phyloP scores from a whole-genome alignment of 2,329 filamentous ascomycete genomes.

The Penicillium italicum region DNA sequence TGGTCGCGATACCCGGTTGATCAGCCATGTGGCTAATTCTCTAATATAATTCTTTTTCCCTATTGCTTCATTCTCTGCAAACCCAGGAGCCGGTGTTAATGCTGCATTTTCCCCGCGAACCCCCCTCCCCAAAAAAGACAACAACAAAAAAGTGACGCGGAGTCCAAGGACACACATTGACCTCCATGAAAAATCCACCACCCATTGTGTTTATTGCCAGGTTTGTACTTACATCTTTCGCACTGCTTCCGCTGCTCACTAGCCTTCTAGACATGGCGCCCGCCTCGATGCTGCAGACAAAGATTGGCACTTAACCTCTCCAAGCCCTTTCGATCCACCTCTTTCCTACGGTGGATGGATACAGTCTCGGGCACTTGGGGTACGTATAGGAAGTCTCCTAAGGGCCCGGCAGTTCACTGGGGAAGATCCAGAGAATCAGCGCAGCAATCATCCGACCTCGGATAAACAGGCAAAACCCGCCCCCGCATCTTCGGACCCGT shows the following conservation, averaged over 20 bases:
- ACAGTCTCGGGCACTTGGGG: constrained; percentile 76
- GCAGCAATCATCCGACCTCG: constrained; percentile 5
- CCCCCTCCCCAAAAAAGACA: background rate
- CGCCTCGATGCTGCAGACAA: constrained; percentile 92
- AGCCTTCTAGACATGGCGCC: constrained; percentile 70
- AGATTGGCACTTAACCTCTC: constrained; percentile 88
- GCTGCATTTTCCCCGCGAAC: background rate
- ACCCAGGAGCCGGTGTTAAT: background rate
- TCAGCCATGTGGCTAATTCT: background rate
- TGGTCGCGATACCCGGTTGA: background rate
- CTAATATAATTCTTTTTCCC: background rate
- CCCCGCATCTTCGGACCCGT: constrained; percentile 13
- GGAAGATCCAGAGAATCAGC: constrained; percentile 6
- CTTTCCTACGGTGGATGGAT: constrained; percentile 92
- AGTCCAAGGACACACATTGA: background rate
- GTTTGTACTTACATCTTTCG: constrained; percentile 24
- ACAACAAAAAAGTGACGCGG: background rate
- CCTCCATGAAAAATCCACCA: constrained; percentile 39
- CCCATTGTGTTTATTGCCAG: constrained; percentile 44
- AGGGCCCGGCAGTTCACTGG: constrained; percentile 43
- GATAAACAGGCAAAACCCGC: constrained; percentile 8
- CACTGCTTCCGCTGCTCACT: constrained; percentile 38
- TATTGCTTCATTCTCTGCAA: background rate
- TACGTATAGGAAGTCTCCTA: constrained; percentile 74
- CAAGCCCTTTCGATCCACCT: constrained; percentile 91